Evolutionary conservation across 129 eudicot species (phyloP), one percentile per base, ranked within the genome.

Genomic region (Dittrichia graveolens): DNA sequence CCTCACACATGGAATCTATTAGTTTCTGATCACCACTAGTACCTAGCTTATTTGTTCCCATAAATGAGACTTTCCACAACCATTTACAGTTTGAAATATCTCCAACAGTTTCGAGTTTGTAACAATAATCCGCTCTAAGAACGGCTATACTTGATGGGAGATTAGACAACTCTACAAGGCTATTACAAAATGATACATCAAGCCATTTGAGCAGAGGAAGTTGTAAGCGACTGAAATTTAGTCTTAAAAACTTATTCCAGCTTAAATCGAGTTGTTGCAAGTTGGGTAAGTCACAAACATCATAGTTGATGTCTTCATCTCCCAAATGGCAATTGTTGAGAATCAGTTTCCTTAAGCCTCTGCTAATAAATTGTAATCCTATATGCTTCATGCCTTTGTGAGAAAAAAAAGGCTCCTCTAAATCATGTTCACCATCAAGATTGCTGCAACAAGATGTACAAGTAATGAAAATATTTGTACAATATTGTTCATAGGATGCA

Each of bases 131-230:
- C 8, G 59, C 72, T 67, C 72, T 67, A 34, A 67, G 45, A 46
- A 67, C 57, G 5, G 58, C 72, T 16, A 67, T 47, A 48, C 45
- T 67, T 34, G 59, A 47, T 66, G 72, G 58, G 57, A 66, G 31
- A 13, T 46, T 24, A 35, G 35, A 66, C 5, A 66, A 4, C 59
- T 65, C 45, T 42, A 35, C 44, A 7, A 67, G 59, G 15, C 4
- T 14, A 6, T 37, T 35, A 61, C 61, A 68, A 0, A 16, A 37
- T 8, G 49, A 52, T 35, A 68, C 40, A 50, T 68, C 61, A 4
- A 68, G 74, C 65, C 65, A 71, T 54, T 71, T 71, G 37, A 71
- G 75, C 42, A 45, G 59, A 15, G 72, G 44, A 67, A 71, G 55
- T 19, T 44, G 40, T 34, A 55, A 39, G 19, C 5, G 5, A 12